phyloP scores from a whole-genome alignment of 2,329 filamentous ascomycete species.

The Phyllosticta citrichinensis region DNA sequence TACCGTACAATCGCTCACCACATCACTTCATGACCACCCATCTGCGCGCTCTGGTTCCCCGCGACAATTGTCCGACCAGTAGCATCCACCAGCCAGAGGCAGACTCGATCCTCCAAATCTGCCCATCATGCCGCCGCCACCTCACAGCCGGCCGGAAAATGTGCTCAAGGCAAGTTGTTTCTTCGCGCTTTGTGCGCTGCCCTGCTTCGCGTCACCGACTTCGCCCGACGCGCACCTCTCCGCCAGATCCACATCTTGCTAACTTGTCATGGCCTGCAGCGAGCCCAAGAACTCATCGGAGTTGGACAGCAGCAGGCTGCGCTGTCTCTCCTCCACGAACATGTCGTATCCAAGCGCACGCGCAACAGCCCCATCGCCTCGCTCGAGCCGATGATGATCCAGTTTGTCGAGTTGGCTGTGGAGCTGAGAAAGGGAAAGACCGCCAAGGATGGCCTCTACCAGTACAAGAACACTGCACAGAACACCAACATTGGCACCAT shows the following conservation, averaged over 20 bases:
- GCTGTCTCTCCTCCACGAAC: conserved; percentile 91
- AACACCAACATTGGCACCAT: conserved; percentile 98
- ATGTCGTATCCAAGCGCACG: conserved; percentile 96
- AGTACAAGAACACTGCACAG: conserved; percentile 99
- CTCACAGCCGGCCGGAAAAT: conserved; percentile 97
- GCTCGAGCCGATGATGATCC: conserved; percentile 95
- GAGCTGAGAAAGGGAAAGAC: conserved; percentile 97
- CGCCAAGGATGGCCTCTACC: conserved; percentile 96
- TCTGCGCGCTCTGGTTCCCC: conserved; percentile 10
- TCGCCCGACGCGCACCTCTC: neutral
- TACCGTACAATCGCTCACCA: neutral
- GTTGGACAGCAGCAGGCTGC: conserved; percentile 89
- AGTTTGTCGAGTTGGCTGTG: conserved; percentile 92
- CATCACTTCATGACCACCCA: neutral
- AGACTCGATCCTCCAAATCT: conserved; percentile 12
- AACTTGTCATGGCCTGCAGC: conserved; percentile 33
- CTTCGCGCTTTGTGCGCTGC: conserved; percentile 8
- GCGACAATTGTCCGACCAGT: conserved; percentile 5
- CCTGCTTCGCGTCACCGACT: conserved; percentile 15
- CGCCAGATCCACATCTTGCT: conserved; percentile 5
- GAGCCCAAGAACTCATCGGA: conserved; percentile 96
- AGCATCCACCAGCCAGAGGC: conserved; percentile 11
- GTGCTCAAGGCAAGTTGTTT: conserved; percentile 59
- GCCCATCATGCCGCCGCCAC: conserved; percentile 76
- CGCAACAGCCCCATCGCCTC: conserved; percentile 95